These are phyloP conservation scores for Arthrobotrys pseudoclavata DNA, from an alignment of 2,329 filamentous ascomycete species.

Conservation along the genomic window DNA sequence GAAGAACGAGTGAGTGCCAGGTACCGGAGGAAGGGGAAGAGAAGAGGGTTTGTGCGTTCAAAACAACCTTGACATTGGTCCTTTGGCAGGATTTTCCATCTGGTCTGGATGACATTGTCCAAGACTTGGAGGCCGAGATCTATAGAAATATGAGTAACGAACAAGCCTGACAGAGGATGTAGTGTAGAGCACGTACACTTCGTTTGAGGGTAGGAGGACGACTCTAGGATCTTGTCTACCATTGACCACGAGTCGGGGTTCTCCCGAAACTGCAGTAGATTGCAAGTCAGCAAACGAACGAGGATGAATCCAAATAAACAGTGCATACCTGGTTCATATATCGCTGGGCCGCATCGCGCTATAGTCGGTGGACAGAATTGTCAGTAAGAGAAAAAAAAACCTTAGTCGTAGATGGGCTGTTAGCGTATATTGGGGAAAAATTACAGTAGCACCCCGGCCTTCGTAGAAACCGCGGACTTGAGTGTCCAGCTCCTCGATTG, in stretches of 20 bases:
- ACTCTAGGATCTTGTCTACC: slow-evolving; percentile 95
- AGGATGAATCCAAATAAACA: slow-evolving; percentile 9
- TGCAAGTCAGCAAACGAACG: slow-evolving; percentile 3
- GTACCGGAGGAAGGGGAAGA: neutral
- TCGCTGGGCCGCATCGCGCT: slow-evolving; percentile 31
- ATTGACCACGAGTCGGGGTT: slow-evolving; percentile 98
- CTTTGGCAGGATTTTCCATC: slow-evolving; percentile 97
- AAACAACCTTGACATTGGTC: slow-evolving; percentile 89
- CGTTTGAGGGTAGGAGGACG: slow-evolving; percentile 92
- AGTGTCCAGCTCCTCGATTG: slow-evolving; percentile 89
- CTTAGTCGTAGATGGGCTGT: slow-evolving; percentile 22
- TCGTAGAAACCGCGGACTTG: slow-evolving; percentile 98
- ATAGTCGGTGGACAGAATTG: neutral
- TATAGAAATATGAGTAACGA: slow-evolving; percentile 66
- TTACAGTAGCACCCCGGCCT: slow-evolving; percentile 90
- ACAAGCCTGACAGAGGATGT: slow-evolving; percentile 19
- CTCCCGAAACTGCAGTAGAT: slow-evolving; percentile 84
- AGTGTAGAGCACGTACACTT: slow-evolving; percentile 77
- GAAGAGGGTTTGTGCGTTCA: slow-evolving; percentile 40
- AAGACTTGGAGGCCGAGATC: slow-evolving; percentile 95
- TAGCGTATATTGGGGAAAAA: slow-evolving; percentile 65
- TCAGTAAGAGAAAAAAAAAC: slow-evolving; percentile 2
- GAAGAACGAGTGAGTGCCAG: neutral
- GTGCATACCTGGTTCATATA: slow-evolving; percentile 59
- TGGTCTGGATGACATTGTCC: slow-evolving; percentile 97